phyloP scores from a whole-genome alignment of 768 basidiomycete genomes.

The Trametes cubensis region DNA sequence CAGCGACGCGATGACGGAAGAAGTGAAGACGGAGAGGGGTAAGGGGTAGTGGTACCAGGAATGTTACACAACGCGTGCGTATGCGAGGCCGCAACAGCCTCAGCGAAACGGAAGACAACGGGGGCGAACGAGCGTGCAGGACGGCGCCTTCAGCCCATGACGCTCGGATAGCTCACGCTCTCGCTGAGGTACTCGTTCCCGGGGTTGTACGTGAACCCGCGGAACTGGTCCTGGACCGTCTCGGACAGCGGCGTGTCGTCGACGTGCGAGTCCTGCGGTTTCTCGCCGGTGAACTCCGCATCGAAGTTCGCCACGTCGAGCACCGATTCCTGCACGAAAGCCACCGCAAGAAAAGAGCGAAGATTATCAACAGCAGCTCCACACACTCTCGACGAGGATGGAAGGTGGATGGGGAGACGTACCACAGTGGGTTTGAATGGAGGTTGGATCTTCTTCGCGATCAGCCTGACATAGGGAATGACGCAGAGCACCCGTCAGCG shows the following conservation, averaged over 20 bases:
- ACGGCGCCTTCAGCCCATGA: slow-evolving; percentile 27
- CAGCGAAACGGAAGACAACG: background rate
- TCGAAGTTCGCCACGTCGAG: slow-evolving; percentile 97
- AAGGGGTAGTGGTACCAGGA: background rate
- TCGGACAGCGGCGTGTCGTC: slow-evolving; percentile 90
- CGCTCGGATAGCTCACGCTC: slow-evolving; percentile 65
- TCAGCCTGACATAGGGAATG: slow-evolving; percentile 47
- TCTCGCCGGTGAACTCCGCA: slow-evolving; percentile 94
- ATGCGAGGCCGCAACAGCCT: background rate
- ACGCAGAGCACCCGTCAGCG: slow-evolving; percentile 9
- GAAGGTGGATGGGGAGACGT: slow-evolving; percentile 37
- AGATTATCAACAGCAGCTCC: too few species aligned
- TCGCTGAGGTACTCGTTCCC: slow-evolving; percentile 83
- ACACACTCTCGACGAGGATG: background rate
- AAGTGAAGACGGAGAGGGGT: background rate
- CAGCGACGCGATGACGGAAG: background rate
- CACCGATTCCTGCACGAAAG: slow-evolving; percentile 68
- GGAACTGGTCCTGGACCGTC: slow-evolving; percentile 96
- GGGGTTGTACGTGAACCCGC: slow-evolving; percentile 87
- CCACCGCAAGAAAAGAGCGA: too few species aligned
- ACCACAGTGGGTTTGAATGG: slow-evolving; percentile 98
- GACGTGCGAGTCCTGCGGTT: slow-evolving; percentile 94
- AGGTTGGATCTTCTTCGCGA: slow-evolving; percentile 95
- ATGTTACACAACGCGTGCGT: background rate
- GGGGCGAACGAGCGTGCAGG: background rate